phyloP scores from a whole-genome alignment of 345 rosid genomes.

The Raphanus raphanistrum region DNA sequence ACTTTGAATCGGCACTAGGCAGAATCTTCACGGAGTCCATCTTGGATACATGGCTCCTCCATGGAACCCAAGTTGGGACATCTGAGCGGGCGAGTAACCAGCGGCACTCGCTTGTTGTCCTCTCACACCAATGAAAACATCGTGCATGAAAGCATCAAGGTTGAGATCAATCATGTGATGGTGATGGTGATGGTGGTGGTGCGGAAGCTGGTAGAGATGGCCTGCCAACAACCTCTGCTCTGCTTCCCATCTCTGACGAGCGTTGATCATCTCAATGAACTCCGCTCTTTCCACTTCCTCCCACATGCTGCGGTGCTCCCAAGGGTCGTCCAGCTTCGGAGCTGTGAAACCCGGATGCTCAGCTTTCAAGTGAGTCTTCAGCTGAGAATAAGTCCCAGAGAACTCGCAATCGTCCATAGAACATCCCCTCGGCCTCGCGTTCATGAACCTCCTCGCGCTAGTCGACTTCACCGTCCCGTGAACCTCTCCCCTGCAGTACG shows the following conservation, averaged over 20 bases:
- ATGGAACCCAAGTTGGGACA: slow-evolving; percentile 18
- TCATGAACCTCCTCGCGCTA: slow-evolving; percentile 54
- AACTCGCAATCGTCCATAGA: slow-evolving; percentile 49
- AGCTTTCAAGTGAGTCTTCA: slow-evolving; percentile 59
- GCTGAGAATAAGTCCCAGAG: slow-evolving; percentile 52
- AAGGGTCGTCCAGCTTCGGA: slow-evolving; percentile 44
- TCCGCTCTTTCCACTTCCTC: slow-evolving; percentile 46
- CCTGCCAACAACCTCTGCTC: slow-evolving; percentile 18
- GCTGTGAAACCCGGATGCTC: slow-evolving; percentile 53
- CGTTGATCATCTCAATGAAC: slow-evolving; percentile 39
- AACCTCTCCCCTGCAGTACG: slow-evolving; percentile 62
- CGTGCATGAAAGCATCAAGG: slow-evolving; percentile 31
- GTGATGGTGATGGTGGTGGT: not conserved
- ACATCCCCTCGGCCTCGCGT: slow-evolving; percentile 57
- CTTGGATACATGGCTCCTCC: slow-evolving; percentile 11
- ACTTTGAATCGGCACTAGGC: slow-evolving; percentile 19
- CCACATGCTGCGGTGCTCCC: slow-evolving; percentile 47
- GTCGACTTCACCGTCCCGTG: slow-evolving; percentile 48
- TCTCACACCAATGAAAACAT: not conserved
- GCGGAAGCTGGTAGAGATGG: slow-evolving; percentile 23
- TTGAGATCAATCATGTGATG: slow-evolving; percentile 34
- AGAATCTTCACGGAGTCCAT: slow-evolving; percentile 32
- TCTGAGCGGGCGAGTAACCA: not conserved
- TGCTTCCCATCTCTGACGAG: slow-evolving; percentile 37
- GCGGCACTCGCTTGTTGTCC: slow-evolving; percentile 11